Evolutionary conservation across 495 filamentous ascomycete species (phyloP), one percentile per base, ranked within the genome.

Genomic region (Lophiotrema nucula): DNA sequence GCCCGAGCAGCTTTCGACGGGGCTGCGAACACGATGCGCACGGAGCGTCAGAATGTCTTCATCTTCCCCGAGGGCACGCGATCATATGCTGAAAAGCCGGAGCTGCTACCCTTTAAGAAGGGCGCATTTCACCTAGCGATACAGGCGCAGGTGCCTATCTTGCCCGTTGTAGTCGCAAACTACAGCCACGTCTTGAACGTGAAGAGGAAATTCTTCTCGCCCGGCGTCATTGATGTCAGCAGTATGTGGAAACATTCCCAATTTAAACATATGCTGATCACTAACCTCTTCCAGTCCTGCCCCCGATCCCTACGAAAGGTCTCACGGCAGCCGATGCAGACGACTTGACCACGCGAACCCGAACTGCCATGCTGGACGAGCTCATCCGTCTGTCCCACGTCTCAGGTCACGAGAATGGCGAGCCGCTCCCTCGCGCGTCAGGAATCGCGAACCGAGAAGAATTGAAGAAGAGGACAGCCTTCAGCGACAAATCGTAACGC

Each of bases 111-210:
- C 5, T 99, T 97, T 76, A 98, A 99, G 77, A 97, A 97, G 77
- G 93, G 93, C 56, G 93, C 93, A 33, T 99, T 97, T 74, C 93
- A 97, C 70, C 77, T 98, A 11, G 93, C 93, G 19, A 83, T 99
- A 5, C 88, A 97, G 76, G 95, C 92, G 0, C 86, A 89, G 67
- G 92, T 96, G 24, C 90, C 90, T 18, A 88, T 97, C 67, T 86
- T 99, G 33, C 92, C 92, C 0, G 76, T 96, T 19, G 88, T 97
- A 19, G 81, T 83, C 8, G 88, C 83, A 66, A 97, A 95, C 75
- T 98, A 98, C 70, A 84, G 82, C 25, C 83, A 96, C 65, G 69
- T 99, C 22, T 71, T 97, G 60, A 88, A 86, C 60, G 73, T 88
- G 60, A 82, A 85, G 71, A 75, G 76, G 39, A 60, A 81, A 61